Evolutionary conservation across 306 rosid species (phyloP), one percentile per base, ranked within the genome.

Genomic region (Begonia fuchsioides): DNA sequence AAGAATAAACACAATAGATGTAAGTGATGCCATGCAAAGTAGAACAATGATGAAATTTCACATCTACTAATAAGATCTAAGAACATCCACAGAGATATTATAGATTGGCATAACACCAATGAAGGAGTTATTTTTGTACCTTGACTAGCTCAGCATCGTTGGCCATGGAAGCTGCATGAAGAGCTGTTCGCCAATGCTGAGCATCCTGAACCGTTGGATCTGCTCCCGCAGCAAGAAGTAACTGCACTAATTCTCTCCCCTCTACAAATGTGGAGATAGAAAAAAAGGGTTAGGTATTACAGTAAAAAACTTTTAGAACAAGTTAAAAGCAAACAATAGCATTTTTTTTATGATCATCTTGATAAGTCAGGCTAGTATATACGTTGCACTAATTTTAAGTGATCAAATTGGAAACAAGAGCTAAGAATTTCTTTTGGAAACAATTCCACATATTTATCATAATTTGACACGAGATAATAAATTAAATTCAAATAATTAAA

Each of bases 121-220:
- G 54, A 54, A 46, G 9, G 12, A 10, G 62, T 11, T 55, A 12
- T 59, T 63, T 50, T 62, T 40, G 44, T 49, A 82, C 98, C 94
- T 85, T 66, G 48, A 90, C 93, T 81, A 90, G 63, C 66, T 85
- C 94, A 69, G 75, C 79, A 13, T 85, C 94, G 65, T 81, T 73
- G 49, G 85, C 78, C 95, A 90, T 85, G 26, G 92, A 79, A 65
- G 98, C 95, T 12, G 94, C 73, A 69, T 90, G 98, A 75, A 90
- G 71, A 65, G 92, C 92, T 54, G 98, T 90, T 66, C 95, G 86
- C 44, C 94, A 84, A 71, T 90, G 88, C 69, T 75, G 95, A 39
- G 70, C 59, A 73, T 90, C 98, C 59, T 84, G 94, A 18, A 87
- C 83, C 47, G 92, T 69, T 57, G 94, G 92, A 73, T 90, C 85